Evolutionary conservation across 345 rosid genomes (phyloP).

Genomic region (Sisymbrium altissimum): DNA sequence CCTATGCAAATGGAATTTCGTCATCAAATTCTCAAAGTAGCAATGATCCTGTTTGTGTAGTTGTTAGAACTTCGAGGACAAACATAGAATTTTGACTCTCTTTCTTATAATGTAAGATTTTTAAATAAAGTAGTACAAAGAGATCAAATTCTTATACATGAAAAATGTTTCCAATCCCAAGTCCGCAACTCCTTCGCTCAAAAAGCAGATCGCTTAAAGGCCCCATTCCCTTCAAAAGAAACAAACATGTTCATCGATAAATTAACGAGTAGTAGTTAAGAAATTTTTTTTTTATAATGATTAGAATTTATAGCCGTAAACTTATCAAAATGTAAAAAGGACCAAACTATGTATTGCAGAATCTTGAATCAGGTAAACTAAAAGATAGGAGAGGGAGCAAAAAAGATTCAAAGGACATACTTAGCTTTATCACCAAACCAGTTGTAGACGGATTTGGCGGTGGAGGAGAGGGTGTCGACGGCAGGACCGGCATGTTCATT

Average conservation of each 20-base stretch:
- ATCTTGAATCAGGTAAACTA: background rate
- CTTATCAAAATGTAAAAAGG: too few relatives aligned
- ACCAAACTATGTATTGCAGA: background rate
- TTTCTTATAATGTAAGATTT: background rate
- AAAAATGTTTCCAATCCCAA: background rate
- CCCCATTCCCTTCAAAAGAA: conserved; percentile 23
- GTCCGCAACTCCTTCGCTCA: background rate
- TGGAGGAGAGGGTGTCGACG: conserved; percentile 17
- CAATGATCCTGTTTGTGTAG: background rate
- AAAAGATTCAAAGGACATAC: conserved; percentile 3
- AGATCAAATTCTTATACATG: conserved; percentile 5
- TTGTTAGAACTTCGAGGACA: background rate
- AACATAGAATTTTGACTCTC: background rate
- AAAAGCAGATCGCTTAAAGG: background rate
- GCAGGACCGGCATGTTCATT: conserved; percentile 28
- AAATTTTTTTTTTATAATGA: background rate
- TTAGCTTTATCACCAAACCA: conserved; percentile 26
- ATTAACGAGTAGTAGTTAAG: background rate
- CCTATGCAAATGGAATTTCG: background rate
- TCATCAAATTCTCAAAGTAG: background rate
- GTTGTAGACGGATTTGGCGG: conserved; percentile 20
- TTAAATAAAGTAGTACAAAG: conserved; percentile 1
- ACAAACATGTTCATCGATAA: background rate
- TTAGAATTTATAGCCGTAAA: background rate
- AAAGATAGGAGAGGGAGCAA: background rate